Conservation (phyloP, 768 basidiomycete species). For the Heimioporus sp. region DNA sequence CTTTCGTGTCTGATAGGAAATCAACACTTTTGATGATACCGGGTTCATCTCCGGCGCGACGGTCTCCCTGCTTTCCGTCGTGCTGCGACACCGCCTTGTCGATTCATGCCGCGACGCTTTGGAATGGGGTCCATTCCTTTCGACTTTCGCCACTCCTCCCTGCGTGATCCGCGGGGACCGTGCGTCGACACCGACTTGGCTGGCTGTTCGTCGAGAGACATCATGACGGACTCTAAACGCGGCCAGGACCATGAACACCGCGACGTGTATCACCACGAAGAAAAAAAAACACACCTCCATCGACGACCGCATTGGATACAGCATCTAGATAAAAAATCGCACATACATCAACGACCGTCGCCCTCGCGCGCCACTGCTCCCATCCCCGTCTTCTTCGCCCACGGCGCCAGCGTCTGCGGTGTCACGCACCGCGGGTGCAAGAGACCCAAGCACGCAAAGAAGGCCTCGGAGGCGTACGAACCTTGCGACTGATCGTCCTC, state of each 20-base stretch:
- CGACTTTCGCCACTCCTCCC: slow-evolving; percentile 79
- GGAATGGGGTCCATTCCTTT: slow-evolving; percentile 66
- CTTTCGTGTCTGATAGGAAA: neutral
- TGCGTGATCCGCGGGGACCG: slow-evolving; percentile 70
- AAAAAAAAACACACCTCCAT: slow-evolving; percentile 20
- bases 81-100: slow-evolving; percentile 61
- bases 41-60: slow-evolving; percentile 60
- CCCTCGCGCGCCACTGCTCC: neutral
- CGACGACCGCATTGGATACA: slow-evolving; percentile 6
- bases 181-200: slow-evolving; percentile 68
- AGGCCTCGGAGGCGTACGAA: slow-evolving; percentile 44
- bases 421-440: slow-evolving; percentile 51
- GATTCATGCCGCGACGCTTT: slow-evolving; percentile 56
- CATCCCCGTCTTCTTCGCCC: neutral
- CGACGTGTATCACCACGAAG: neutral
- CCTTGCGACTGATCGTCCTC: slow-evolving; percentile 43
- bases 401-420: slow-evolving; percentile 37
- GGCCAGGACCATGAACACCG: slow-evolving; percentile 7
- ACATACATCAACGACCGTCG: slow-evolving; percentile 12
- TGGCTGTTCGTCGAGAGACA: slow-evolving; percentile 48
- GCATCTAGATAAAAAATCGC: slow-evolving; percentile 12
- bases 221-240: slow-evolving; percentile 44
- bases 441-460: slow-evolving; percentile 48
- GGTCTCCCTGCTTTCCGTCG: slow-evolving; percentile 68
- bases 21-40: neutral